Base-by-base conservation (phyloP, 305 asterid genomes). In the Fraxinus nigra region DNA sequence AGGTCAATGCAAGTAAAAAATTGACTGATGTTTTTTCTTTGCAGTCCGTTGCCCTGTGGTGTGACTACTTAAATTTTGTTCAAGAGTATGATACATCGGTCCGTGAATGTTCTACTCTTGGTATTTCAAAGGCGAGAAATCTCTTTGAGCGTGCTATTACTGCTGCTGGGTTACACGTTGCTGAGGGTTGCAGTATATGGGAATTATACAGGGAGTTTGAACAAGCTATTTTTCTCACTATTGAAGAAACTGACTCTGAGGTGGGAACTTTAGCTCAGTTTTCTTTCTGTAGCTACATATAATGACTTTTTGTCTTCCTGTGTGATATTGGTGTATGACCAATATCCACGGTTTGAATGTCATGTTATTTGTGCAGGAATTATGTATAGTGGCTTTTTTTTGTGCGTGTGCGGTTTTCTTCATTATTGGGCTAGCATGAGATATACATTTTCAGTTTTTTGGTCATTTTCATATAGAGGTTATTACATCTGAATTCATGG, bases 21-120 rank as follows among this genome's bases (percentile, higher is more conserved):
- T 72, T 79, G 56, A 81, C 65, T 78, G 82, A 79, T 85, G 59
- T 83, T 80, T 83, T 80, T 85, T 40, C 84, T 77, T 51, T 89
- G 87, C 95, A 95, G 98, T 95, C 98, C 81, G 93, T 95, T 87
- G 86, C 87, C 76, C 89, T 95, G 69, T 96, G 98, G 98, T 90
- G 97, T 51, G 97, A 94, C 89, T 96, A 93, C 92, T 79, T 94
- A 82, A 92, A 88, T 85, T 94, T 90, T 88, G 87, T 92, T 84
- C 95, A 92, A 92, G 95, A 92, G 81, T 77, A 88, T 84, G 97
- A 94, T 85, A 88, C 93, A 28, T 80, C 89, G 22, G 89, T 95
- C 40, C 84, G 87, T 56, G 91, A 88, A 82, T 86, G 88, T 85
- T 90, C 97, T 59, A 79, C 90, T 3, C 81, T 77, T 86, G 98